Evolutionary conservation across 306 rosid genomes (phyloP).

Genomic region (Prosopis cineraria): DNA sequence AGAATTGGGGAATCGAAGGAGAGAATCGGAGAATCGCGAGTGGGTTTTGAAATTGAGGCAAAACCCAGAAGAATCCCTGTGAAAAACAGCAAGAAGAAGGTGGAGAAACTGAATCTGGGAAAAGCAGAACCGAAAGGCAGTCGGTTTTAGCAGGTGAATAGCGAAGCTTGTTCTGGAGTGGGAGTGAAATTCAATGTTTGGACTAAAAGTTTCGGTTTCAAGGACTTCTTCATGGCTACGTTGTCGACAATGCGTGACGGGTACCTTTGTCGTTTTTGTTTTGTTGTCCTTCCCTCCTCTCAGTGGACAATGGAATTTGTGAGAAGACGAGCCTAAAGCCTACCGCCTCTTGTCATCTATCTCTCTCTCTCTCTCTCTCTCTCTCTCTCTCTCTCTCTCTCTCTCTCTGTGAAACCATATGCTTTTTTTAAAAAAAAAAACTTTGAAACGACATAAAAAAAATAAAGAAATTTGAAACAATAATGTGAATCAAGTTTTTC

Average conservation of each 20-base stretch:
- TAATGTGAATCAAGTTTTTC: too few species aligned
- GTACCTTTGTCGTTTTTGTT: slow-evolving; percentile 66
- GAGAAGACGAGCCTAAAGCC: slow-evolving; percentile 38
- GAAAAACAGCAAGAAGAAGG: slow-evolving; percentile 29
- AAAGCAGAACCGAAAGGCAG: slow-evolving; percentile 13
- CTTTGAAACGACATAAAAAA: too few species aligned
- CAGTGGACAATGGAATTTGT: slow-evolving; percentile 67
- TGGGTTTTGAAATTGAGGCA: slow-evolving; percentile 58
- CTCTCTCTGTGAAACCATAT: slow-evolving; percentile 8
- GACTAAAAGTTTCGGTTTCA: slow-evolving; percentile 40
- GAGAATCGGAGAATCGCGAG: slow-evolving; percentile 40
- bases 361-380: too few species aligned
- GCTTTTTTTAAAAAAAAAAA: too few species aligned
- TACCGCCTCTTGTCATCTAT: neutral
- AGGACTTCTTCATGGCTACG: slow-evolving; percentile 56
- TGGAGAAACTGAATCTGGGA: neutral
- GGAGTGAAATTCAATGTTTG: slow-evolving; percentile 38
- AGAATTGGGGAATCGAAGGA: slow-evolving; percentile 14
- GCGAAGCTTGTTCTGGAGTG: slow-evolving; percentile 21
- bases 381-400: slow-evolving; percentile 33
- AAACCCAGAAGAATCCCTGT: slow-evolving; percentile 39
- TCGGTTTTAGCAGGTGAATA: slow-evolving; percentile 8
- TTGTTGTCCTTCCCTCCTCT: slow-evolving; percentile 53
- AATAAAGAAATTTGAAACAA: too few species aligned
- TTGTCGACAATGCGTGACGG: slow-evolving; percentile 75